Percentiles rank a stretch among this genome's conserved stretches.
These are phyloP conservation scores for Cetraspora pellucida DNA, from an alignment of 192 early-diverging fungal genomes.

Conservation along the genomic window DNA sequence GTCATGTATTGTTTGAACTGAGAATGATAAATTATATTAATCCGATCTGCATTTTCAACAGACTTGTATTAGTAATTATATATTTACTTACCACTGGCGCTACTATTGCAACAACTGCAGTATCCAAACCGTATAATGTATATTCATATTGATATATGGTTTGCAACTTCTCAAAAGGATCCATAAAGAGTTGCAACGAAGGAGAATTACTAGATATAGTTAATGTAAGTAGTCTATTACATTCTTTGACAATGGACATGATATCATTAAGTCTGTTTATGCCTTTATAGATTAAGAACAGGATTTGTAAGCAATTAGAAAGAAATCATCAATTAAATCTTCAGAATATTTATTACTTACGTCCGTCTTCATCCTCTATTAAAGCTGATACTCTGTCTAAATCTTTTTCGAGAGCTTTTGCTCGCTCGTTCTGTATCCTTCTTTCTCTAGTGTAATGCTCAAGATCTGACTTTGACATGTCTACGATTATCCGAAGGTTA, in stretches of 20 bases:
- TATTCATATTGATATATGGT: conserved; percentile 62
- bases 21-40: conserved; percentile 1
- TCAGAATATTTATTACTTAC: neutral
- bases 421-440: conserved; percentile 51
- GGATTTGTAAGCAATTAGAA: neutral
- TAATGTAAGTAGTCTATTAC: conserved; percentile 35
- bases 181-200: conserved; percentile 44
- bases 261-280: conserved; percentile 52
- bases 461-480: conserved; percentile 70
- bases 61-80: neutral
- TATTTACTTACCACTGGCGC: conserved; percentile 43
- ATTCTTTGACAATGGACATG: conserved; percentile 50
- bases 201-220: conserved; percentile 36
- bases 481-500: conserved; percentile 74
- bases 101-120: conserved; percentile 62
- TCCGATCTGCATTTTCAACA: neutral
- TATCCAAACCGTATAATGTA: conserved; percentile 62
- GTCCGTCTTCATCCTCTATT: conserved; percentile 43
- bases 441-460: conserved; percentile 62
- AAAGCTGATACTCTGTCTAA: conserved; percentile 39
- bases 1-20: conserved; percentile 43
- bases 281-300: neutral
- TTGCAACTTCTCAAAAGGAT: conserved; percentile 59
- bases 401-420: conserved; percentile 47
- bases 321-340: neutral